Evolutionary conservation across 129 eudicot genomes (phyloP), one percentile per base, ranked within the genome.

Genomic region (Scalesia atractyloides): DNA sequence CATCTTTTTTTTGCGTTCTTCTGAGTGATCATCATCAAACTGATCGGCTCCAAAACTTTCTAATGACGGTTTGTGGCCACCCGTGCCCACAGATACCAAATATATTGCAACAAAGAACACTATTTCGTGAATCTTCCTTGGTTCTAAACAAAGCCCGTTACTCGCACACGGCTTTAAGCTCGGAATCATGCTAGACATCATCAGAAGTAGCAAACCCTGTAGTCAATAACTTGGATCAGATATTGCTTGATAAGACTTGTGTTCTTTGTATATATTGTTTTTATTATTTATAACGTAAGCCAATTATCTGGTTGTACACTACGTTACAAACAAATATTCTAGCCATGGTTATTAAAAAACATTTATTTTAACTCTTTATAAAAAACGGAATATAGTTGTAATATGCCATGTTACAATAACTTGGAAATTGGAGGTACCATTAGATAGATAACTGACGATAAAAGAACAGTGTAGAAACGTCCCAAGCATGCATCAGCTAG

Each of bases 11-110:
- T 52, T 89, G 69, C 92, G 79, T 76, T 92, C 98, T 20, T 61
- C 74, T 0, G 90, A 73, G 73, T 92, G 82, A 64, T 87, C 83
- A 69, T 92, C 98, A 30, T 92, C 98, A 43, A 89, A 92, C 41
- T 92, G 98, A 75, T 92, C 95, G 5, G 95, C 96, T 68, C 98
- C 98, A 22, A 92, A 92, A 71, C 98, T 89, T 77, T 89, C 96
- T 60, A 92, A 59, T 19, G 88, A 80, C 8, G 98, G 95, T 73
- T 92, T 92, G 80, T 86, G 91, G 24, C 98, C 98, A 20, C 96
- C 98, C 0, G 98, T 92, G 19, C 91, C 95, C 2, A 84, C 17
- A 4, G 98, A 85, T 73, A 89, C 66, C 74, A 89, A 57, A 78
- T 92, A 92, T 59, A 86, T 83, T 6, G 91, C 91, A 2, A 80